Evolutionary conservation across 176 grass and related monocot species (phyloP), one percentile per base, ranked within the genome.

Genomic region (Triticum urartu): DNA sequence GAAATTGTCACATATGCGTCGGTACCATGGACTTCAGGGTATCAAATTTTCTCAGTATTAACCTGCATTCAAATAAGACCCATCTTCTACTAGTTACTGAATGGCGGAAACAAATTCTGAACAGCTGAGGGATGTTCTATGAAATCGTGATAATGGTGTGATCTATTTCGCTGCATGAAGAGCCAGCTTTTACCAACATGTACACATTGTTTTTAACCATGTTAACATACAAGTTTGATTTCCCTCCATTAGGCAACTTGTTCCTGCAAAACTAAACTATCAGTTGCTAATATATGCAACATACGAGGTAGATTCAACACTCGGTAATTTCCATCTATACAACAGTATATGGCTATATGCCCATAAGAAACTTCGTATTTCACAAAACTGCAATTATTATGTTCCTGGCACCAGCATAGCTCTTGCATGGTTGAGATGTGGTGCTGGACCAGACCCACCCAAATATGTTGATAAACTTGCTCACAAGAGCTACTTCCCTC

Each of bases 331-430:
- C 39, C 71, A 43, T 74, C 24, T 30, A 25, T 64, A 8, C 39
- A 76, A 47, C 60, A 84, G 26, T 62, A 30, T 79, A 60, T 50
- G 68, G 32, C 59, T 62, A 30, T 79, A 60, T 50, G 68, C 42
- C 59, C 74, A 76, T 22, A 79, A 81, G 34, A 25, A 84, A 17
- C 24, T 32, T 76, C 17, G 18, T 76, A 9, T 75, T 87, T 42
- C 9, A 14, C 78, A 75, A 56, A 65, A 67, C 35, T 81, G 60
- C 42, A 81, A 34, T 52, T 56, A 40, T 75, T 9, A 52, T 28
- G 58, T 15, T 35, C 21, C 9, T 74, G 68, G 26, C 45, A 71
- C 52, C 25, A 48, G 61, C 60, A 71, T 71, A 28, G 18, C 28
- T 71, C 4, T n/a, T 60, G 68, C 15, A 22, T 8, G 8, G 20